Base-by-base conservation (phyloP, 306 rosid genomes). In the Lagenaria siceraria region DNA sequence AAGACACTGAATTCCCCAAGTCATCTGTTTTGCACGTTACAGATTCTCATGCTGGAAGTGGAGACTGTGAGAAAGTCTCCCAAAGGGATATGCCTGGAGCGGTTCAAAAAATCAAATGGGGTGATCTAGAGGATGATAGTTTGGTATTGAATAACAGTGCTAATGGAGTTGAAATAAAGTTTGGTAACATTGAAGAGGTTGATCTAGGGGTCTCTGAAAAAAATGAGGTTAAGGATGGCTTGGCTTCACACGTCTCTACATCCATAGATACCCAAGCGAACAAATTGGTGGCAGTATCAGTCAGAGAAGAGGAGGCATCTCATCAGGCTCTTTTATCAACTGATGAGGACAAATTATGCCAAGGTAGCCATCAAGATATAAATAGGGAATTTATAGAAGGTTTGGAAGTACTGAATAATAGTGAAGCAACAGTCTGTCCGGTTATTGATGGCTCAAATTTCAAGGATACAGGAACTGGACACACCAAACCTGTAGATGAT, bases 181-280 rank as follows among this genome's bases (percentile, higher is more conserved):
- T 94, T 84, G 98, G 98, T 80, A 89, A 88, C 80, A 89, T 94
- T 35, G 95, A 86, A 80, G 97, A 90, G 73, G 95, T 90, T 80
- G 89, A 83, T 82, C 55, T 91, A 77, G 74, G 79, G 48, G 82
- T 54, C 79, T 82, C 83, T 77, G 86, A 69, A 79, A 91, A 90
- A 83, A 75, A 69, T 66, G 91, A 69, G 63, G 86, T 53, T 70
- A 78, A 78, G 80, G 53, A 82, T 74, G 85, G 76, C 60, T 72
- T 71, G 69, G 79, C 63, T 46, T 82, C 83, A 53, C 49, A 38
- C 69, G 79, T 78, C 75, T 69, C 84, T 66, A 71, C 48, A 74
- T 72, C 77, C 70, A 56, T 68, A 42, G 74, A 38, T 70, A 38
- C 85, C 58, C 82, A 84, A 83, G 90, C 80, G 79, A 83, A 82